Conservation (phyloP, 73 alveolate genomes). For the Uronychia binucleata region DNA sequence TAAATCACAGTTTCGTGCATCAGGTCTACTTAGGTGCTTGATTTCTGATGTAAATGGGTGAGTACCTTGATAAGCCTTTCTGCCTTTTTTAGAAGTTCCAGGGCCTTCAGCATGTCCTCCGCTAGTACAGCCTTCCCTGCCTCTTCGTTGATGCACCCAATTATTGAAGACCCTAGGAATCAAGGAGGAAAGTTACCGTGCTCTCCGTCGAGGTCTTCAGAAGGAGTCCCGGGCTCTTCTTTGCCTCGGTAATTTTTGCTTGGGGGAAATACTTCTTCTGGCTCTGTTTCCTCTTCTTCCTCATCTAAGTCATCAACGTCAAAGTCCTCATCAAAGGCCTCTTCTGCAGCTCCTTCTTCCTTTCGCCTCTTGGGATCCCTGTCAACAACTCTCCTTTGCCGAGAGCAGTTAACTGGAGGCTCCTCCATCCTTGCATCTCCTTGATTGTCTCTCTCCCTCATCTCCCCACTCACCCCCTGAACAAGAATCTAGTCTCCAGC, state of each 20-base stretch:
- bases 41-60: background rate
- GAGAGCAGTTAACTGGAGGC: too few species aligned
- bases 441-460: background rate
- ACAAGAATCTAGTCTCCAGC: background rate
- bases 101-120: background rate
- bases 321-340: too few species aligned
- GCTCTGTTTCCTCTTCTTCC: background rate
- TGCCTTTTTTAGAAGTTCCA: background rate
- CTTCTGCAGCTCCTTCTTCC: too few species aligned
- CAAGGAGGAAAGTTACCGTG: background rate
- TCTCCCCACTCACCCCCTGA: background rate
- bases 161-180: background rate
- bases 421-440: background rate
- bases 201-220: background rate
- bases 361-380: too few species aligned
- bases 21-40: conserved; percentile 25
- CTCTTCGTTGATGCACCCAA: background rate
- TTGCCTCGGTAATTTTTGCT: too few species aligned
- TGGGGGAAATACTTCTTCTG: too few species aligned
- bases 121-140: background rate
- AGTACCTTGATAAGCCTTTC: background rate
- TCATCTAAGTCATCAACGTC: background rate
- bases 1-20: conserved; percentile 34
- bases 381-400: too few species aligned
- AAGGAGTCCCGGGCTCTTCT: background rate